These are phyloP conservation scores for Hymenoscyphus fraxineus DNA, from an alignment of 2,329 filamentous ascomycete species.

Conservation along the genomic window DNA sequence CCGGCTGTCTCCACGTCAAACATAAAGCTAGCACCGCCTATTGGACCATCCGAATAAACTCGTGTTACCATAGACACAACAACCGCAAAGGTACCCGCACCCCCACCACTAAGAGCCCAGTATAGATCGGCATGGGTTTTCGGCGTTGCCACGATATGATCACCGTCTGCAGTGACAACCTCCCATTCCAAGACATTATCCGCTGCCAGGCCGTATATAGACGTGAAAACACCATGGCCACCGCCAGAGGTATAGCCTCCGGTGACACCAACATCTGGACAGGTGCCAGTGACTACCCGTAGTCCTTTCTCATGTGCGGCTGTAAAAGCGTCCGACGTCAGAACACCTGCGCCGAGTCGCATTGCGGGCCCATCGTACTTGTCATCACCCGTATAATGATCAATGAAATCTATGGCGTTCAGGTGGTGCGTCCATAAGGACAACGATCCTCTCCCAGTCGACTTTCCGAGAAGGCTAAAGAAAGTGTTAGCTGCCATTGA, in stretches of 20 bases:
- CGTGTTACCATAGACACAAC: neutral
- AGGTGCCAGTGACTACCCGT: neutral
- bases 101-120: constrained; percentile 6
- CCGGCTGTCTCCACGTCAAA: too few relatives aligned
- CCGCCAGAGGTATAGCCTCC: neutral
- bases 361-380: neutral
- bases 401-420: constrained; percentile 39
- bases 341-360: neutral
- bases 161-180: neutral
- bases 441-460: constrained; percentile 42
- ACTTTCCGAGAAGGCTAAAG: constrained; percentile 40
- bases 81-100: neutral
- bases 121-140: neutral
- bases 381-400: constrained; percentile 23
- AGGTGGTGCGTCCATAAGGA: constrained; percentile 47
- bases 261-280: neutral
- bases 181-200: neutral
- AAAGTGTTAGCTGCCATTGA: neutral
- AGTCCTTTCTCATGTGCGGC: neutral
- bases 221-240: neutral
- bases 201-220: neutral
- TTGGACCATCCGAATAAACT: neutral
- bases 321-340: neutral
- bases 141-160: neutral
- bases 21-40: neutral